Percentiles rank a stretch among this genome's conserved stretches.
phyloP scores from a whole-genome alignment of 2,329 filamentous ascomycete species.

The Pezizomycotina sp. region DNA sequence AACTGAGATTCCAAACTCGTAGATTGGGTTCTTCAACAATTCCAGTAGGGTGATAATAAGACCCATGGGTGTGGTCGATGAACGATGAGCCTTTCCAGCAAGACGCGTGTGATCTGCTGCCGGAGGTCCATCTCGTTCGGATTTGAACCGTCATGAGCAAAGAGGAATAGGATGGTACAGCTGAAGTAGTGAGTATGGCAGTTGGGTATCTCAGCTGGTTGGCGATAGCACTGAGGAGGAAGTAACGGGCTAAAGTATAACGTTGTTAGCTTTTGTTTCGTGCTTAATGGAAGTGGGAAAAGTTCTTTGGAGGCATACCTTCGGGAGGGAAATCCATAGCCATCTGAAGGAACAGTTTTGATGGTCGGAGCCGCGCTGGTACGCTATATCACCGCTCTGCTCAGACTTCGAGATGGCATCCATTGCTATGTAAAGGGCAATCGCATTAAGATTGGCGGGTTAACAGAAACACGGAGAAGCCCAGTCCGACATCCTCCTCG shows the following conservation, averaged over 20 bases:
- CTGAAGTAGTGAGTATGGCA: constrained; percentile 86
- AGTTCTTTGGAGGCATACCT: too few species aligned
- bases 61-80: constrained; percentile 90
- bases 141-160: constrained; percentile 55
- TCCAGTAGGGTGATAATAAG: constrained; percentile 76
- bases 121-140: constrained; percentile 68
- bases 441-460: constrained; percentile 54
- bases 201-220: constrained; percentile 89
- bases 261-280: too few species aligned
- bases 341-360: constrained; percentile 57
- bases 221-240: constrained; percentile 64
- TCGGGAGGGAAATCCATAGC: constrained; percentile 59
- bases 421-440: constrained; percentile 68
- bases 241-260: constrained; percentile 46
- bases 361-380: constrained; percentile 46
- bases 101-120: constrained; percentile 74
- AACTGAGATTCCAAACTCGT: constrained; percentile 85
- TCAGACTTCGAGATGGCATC: constrained; percentile 47
- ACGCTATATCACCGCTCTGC: too few species aligned
- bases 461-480: constrained; percentile 53
- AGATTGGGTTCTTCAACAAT: constrained; percentile 77
- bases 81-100: constrained; percentile 73
- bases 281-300: too few species aligned
- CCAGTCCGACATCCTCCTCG: constrained; percentile 45
- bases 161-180: constrained; percentile 67